Evolutionary conservation across 2,329 filamentous ascomycete genomes (phyloP), one percentile per base, ranked within the genome.

Genomic region (Microsporum ferrugineum): DNA sequence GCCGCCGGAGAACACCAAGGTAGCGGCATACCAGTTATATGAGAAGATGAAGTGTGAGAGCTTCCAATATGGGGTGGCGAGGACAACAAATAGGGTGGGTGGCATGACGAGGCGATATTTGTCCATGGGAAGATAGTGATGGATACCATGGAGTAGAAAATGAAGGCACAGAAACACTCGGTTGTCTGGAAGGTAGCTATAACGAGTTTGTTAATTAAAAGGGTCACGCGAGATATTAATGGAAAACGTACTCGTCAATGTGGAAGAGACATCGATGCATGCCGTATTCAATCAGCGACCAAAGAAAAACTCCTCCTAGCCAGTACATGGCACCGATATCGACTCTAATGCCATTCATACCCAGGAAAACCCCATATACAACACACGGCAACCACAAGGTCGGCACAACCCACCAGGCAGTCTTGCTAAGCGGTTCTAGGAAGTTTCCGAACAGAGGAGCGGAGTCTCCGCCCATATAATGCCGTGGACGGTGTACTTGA

Each of bases 51-150:
- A 67, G 67, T 96, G 92, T 0, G 94, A 89, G 58, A 99, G 79
- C 73, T 89, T 89, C 87, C 89, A 99, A 79, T 97, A 97, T 0
- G 94, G 94, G 0, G 83, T 81, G 4, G 92, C 92, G 23, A 99
- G 85, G 10, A 83, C 81, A 29, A 92, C 64, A 71, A 99, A 97
- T 2, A 99, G 80, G 0, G 89, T 84, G 0, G 94, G 94, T 0
- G 94, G 94, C 94, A 99, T 97, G 66, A 99, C 94, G 7, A 99
- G 86, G 63, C 94, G 87, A 69, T 96, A 92, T 71, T 87, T 92
- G 78, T 99, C 94, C 94, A 99, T 97, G n/a, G 94, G 94, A 3
- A 99, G 83, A 75, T 97, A 99, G 76, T 99, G 94, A 72, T 99
- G 94, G 65, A 99, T 89, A 65, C 94, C 94, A 69, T 99, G 94